Base-by-base conservation (phyloP, 1,284 basidiomycete genomes). In the Polyporus tsugae region DNA sequence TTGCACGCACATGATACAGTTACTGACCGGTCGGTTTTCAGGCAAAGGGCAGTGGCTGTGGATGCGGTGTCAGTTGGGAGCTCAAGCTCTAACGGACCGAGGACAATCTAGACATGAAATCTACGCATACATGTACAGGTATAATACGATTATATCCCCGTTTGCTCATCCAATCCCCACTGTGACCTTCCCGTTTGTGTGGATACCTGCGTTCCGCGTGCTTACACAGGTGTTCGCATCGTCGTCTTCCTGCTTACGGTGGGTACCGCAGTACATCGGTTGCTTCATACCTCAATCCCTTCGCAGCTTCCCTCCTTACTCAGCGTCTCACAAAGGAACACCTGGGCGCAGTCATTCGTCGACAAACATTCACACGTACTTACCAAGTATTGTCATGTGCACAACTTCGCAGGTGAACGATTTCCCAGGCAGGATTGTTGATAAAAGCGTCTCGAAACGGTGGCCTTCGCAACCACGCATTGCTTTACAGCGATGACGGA, bases 41-140 rank as follows among this genome's bases (percentile, higher is more conserved):
- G 67, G 59, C 67, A 2, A 68, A 64, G 29, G 67, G 63, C 7
- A 65, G 58, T 35, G 67, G 67, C 15, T 68, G 67, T 11, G 67
- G 67, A 17, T 68, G 67, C 35, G 67, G 67, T 6, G 67, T 68
- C 17, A 68, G 67, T 35, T 68, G 67, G 67, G 67, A 68, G 46
- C 67, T 68, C 60, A 65, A 68, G 49, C 6, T 57, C 6, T 63
- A 35, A 38, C 9, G 35, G 11, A 25, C 46, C 46, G 9, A 11
- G 46, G 22, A 49, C 46, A 22, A 11, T 11, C 19, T 49, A 25
- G 46, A 25, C 10, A 49, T 11, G 22, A 22, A 11, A 25, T 25
- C 46, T 49, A 49, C 46, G 22, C 46, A 49, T 49, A 49, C 46
- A 49, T 49, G 46, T 49, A 49, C 46, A 49, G 46, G 22, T 49